Conservation (phyloP, 2,329 filamentous ascomycete genomes). For the Beauveria medogensis region DNA sequence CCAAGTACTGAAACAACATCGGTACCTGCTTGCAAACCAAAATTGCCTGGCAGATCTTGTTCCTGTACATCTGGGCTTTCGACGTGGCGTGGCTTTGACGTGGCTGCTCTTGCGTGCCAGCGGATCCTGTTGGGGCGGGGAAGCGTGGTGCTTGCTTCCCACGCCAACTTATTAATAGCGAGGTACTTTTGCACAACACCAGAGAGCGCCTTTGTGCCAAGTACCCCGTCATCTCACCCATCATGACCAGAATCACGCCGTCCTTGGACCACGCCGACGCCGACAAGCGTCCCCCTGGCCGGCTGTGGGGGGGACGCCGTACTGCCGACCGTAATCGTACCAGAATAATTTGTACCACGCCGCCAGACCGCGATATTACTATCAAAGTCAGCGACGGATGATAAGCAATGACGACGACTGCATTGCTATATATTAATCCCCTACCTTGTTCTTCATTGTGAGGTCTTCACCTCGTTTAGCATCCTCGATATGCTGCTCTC, state of each 20-base stretch:
- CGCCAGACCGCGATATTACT: background rate
- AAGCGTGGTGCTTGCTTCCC: background rate
- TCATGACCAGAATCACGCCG: background rate
- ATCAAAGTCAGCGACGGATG: background rate
- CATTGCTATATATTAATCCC: background rate
- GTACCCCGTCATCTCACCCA: background rate
- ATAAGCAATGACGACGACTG: background rate
- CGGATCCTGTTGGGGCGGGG: constrained; percentile 7
- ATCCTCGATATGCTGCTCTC: background rate
- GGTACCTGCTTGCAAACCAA: background rate
- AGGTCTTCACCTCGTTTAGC: background rate
- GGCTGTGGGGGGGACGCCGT: background rate
- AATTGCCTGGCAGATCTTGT: background rate
- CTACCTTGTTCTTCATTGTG: background rate
- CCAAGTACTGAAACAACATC: background rate
- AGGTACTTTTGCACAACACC: background rate
- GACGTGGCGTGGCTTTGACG: background rate
- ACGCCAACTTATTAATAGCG: background rate
- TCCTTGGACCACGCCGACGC: background rate
- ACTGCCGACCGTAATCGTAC: background rate
- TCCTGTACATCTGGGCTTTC: background rate
- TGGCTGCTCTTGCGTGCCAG: background rate
- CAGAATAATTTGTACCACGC: background rate
- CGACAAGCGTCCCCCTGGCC: background rate
- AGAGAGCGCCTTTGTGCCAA: background rate